Percentiles rank a stretch among this genome's conserved stretches.
Conservation (phyloP, 208 protist genomes). For the Porcisia hertigi region DNA sequence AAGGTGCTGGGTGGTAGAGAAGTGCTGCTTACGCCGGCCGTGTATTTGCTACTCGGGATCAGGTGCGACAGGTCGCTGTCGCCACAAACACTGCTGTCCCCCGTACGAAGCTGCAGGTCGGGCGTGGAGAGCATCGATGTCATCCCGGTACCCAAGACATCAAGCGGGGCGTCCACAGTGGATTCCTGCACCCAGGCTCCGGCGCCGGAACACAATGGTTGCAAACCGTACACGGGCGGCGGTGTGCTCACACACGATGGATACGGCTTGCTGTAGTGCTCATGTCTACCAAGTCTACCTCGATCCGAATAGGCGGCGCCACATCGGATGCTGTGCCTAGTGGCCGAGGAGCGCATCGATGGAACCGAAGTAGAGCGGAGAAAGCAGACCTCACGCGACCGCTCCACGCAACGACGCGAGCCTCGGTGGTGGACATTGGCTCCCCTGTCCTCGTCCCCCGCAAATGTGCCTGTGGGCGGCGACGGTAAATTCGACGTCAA, state of each 20-base stretch:
- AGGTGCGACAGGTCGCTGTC: neutral
- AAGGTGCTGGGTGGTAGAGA: neutral
- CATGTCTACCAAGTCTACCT: neutral
- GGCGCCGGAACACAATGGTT: neutral
- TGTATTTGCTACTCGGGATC: neutral
- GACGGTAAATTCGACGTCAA: neutral
- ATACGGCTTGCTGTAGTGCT: neutral
- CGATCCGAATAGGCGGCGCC: too few relatives aligned
- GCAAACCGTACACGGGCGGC: conserved; percentile 3
- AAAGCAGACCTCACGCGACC: neutral
- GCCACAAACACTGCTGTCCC: conserved; percentile 14
- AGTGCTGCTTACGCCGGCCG: neutral
- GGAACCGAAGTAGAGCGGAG: conserved; percentile 2
- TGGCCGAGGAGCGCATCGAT: conserved; percentile 14
- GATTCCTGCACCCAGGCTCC: conserved; percentile 15
- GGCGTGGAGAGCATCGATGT: conserved; percentile 1
- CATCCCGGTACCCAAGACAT: neutral
- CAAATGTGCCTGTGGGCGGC: neutral
- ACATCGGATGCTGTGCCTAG: neutral
- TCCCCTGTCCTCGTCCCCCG: neutral
- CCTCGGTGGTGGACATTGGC: conserved; percentile 4
- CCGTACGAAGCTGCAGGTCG: conserved; percentile 8
- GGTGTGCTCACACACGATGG: neutral
- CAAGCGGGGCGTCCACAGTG: conserved; percentile 18
- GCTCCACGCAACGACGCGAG: neutral